Conservation (phyloP, 257 asterid genomes). For the Ajuga chamaepitys region DNA sequence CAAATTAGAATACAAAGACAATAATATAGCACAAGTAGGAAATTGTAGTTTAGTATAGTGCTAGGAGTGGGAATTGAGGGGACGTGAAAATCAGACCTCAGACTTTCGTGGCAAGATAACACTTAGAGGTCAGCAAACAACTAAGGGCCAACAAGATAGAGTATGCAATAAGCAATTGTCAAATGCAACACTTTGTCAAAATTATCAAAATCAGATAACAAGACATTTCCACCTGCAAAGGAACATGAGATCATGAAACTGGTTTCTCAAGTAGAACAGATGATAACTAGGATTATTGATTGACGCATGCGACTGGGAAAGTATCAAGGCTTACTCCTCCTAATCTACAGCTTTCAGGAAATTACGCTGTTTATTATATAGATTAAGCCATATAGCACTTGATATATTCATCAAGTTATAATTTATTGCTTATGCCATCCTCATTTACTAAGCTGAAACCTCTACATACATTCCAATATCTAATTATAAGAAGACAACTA, state of each 20-base stretch:
- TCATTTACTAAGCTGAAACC: neutral
- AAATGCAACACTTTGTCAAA: neutral
- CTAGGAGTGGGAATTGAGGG: neutral
- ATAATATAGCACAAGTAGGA: neutral
- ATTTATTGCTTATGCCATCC: neutral
- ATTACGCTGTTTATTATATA: no score
- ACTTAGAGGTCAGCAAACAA: neutral
- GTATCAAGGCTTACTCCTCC: no score
- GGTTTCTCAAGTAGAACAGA: neutral
- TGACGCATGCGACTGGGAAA: neutral
- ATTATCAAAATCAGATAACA: neutral
- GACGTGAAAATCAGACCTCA: neutral
- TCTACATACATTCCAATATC: neutral
- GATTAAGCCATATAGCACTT: no score
- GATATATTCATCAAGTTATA: neutral
- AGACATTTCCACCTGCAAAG: neutral
- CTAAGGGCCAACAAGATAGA: neutral
- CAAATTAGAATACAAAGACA: neutral
- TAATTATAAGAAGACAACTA: neutral
- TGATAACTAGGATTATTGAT: neutral
- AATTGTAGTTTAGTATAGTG: neutral
- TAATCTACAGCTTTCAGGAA: no score
- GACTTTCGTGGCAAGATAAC: neutral
- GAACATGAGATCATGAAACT: conserved; percentile 6
- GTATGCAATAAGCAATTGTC: neutral